phyloP scores from a whole-genome alignment of 768 basidiomycete genomes.

The Boletus pseudo-olivaceus region DNA sequence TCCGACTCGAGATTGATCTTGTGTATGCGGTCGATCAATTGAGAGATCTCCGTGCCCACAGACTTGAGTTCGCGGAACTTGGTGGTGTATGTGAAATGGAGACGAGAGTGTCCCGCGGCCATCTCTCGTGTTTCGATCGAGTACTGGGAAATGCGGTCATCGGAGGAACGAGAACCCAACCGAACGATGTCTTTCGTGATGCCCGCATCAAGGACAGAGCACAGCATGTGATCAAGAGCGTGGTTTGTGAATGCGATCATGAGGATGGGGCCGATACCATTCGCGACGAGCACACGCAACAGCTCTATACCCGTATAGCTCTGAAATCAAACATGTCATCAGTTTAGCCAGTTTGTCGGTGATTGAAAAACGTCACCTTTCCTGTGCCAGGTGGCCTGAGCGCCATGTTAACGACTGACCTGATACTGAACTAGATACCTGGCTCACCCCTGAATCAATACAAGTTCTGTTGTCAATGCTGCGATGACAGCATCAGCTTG shows the following conservation, averaged over 20 bases:
- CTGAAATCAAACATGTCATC: slow-evolving; percentile 27
- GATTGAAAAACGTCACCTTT: slow-evolving; percentile 42
- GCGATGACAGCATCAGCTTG: slow-evolving; percentile 70
- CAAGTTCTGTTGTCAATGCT: slow-evolving; percentile 54
- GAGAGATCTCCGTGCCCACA: slow-evolving; percentile 44
- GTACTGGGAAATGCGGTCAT: slow-evolving; percentile 58
- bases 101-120: slow-evolving; percentile 38
- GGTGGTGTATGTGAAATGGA: slow-evolving; percentile 33
- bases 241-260: slow-evolving; percentile 75
- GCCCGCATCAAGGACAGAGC: slow-evolving; percentile 56
- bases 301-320: slow-evolving; percentile 69
- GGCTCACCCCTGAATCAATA: slow-evolving; percentile 69
- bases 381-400: slow-evolving; percentile 74
- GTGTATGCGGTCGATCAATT: slow-evolving; percentile 43
- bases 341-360: background rate
- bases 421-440: background rate
- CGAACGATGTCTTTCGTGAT: slow-evolving; percentile 67
- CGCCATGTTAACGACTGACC: background rate
- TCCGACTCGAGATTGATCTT: slow-evolving; percentile 32
- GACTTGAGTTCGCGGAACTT: slow-evolving; percentile 41
- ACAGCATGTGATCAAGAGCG: slow-evolving; percentile 71
- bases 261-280: slow-evolving; percentile 49
- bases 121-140: slow-evolving; percentile 58
- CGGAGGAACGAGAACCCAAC: slow-evolving; percentile 60
- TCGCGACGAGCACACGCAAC: slow-evolving; percentile 58